These are phyloP conservation scores for Mortierella sp. DNA, from an alignment of 371 early-diverging fungal genomes.

Conservation along the genomic window DNA sequence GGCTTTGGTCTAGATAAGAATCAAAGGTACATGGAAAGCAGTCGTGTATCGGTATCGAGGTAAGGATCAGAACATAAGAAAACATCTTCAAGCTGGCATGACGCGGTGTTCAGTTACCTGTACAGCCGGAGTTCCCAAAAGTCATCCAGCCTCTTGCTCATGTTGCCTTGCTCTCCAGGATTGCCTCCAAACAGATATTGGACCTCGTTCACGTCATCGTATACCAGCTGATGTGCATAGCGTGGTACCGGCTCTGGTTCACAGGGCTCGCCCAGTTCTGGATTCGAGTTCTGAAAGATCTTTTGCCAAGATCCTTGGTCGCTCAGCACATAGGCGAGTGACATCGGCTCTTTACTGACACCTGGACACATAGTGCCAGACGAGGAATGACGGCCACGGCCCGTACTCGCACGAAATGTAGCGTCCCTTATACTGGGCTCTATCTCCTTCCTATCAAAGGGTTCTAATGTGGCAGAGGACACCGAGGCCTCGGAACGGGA, in stretches of 20 bases:
- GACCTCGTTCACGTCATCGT: constrained; percentile 66
- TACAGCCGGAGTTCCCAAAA: constrained; percentile 84
- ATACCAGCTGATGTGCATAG: constrained; percentile 90
- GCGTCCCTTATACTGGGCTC: too few relatives aligned
- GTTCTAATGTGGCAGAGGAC: too few relatives aligned
- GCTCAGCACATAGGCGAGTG: constrained; percentile 50
- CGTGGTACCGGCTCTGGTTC: constrained; percentile 81
- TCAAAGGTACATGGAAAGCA: not conserved
- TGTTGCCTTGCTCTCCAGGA: constrained; percentile 72
- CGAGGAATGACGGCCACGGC: not conserved
- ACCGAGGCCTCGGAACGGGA: too few relatives aligned
- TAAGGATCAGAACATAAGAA: not conserved
- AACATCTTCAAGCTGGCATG: not conserved
- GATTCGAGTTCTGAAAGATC: constrained; percentile 77
- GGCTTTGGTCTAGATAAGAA: constrained; percentile 73
- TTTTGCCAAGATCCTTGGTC: constrained; percentile 76
- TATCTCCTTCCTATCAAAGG: too few relatives aligned
- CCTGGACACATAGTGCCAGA: too few relatives aligned
- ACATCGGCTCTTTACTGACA: constrained; percentile 32
- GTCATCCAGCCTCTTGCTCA: constrained; percentile 78
- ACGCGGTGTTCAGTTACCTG: constrained; percentile 60
- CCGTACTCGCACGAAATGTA: too few relatives aligned
- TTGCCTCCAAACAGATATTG: constrained; percentile 94
- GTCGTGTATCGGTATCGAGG: not conserved
- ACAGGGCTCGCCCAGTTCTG: constrained; percentile 57